Percentiles rank a stretch among this genome's conserved stretches.
Evolutionary conservation across 345 rosid species (phyloP).

Genomic region (Sisymbrium irio): DNA sequence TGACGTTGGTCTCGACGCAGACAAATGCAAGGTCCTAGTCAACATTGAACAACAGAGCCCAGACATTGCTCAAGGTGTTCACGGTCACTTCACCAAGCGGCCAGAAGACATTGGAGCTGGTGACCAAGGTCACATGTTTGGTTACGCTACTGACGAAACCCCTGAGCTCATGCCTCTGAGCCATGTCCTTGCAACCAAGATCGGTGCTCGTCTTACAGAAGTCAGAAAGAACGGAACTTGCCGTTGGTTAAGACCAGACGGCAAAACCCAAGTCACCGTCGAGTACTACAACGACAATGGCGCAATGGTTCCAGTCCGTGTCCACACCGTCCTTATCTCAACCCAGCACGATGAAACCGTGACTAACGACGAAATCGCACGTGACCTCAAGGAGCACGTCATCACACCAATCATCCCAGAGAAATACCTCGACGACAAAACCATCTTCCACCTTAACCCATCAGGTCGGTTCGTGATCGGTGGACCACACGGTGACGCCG

Average conservation of each 20-base stretch:
- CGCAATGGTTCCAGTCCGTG: slow-evolving; percentile 41
- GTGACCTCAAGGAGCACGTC: slow-evolving; percentile 40
- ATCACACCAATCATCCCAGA: slow-evolving; percentile 40
- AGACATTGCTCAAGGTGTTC: slow-evolving; percentile 48
- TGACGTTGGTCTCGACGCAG: slow-evolving; percentile 42
- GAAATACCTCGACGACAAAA: slow-evolving; percentile 40
- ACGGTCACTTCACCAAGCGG: slow-evolving; percentile 40
- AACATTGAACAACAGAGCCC: slow-evolving; percentile 70
- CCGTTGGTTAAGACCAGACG: slow-evolving; percentile 40
- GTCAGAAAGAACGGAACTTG: slow-evolving; percentile 43
- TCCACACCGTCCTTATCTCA: slow-evolving; percentile 40
- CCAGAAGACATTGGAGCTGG: slow-evolving; percentile 44
- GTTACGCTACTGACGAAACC: slow-evolving; percentile 38
- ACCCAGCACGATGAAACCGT: slow-evolving; percentile 43
- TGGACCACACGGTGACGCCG: slow-evolving; percentile 43
- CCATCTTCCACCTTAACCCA: slow-evolving; percentile 44
- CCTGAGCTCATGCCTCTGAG: slow-evolving; percentile 42
- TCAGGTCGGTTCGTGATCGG: slow-evolving; percentile 41
- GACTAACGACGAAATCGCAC: slow-evolving; percentile 44
- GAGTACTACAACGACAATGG: slow-evolving; percentile 41
- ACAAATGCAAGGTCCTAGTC: slow-evolving; percentile 41
- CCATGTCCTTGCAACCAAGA: slow-evolving; percentile 41
- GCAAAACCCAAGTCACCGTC: slow-evolving; percentile 41
- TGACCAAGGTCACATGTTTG: slow-evolving; percentile 42
- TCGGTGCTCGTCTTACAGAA: slow-evolving; percentile 39